Base-by-base conservation (phyloP, 371 early-diverging fungal genomes). In the Rhizopus microsporus region DNA sequence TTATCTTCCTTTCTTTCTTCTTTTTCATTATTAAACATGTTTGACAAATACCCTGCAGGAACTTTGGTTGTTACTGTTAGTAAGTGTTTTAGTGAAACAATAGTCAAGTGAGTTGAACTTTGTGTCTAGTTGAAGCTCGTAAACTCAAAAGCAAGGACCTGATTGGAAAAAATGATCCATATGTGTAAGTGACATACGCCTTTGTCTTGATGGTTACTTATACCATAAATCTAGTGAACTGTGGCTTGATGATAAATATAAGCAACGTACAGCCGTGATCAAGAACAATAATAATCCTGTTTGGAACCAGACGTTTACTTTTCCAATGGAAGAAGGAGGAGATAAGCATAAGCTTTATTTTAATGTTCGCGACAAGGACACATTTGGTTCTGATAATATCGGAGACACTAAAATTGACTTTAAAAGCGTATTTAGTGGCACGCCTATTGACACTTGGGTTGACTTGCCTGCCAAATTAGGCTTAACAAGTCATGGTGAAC, bases 271-370 rank as follows among this genome's bases (percentile, higher is more conserved):
- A 13, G 74, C 77, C 5, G 78, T 74, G 23, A 60, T 71, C 16
- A 56, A 81, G 10, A 80, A 88, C 62, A 86, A 74, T 16, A 68
- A 64, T 23, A 37, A 65, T 37, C 72, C 72, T 42, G 65, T 65
- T 29, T 71, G 72, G 72, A 68, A 71, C 48, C 62, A 71, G 51
- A 60, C 72, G 17, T 65, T 67, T 15, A 63, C 61, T 15, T 68
- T 71, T 54, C 56, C 58, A 30, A 51, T 71, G 50, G 44, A 49
- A 35, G 58, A 63, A 51, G 12, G 16, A 15, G 54, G 32, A 7
- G 3, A 38, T 30, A 30, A 46, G 1, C 67, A 71, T 54, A 72
- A 68, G 54, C 58, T 75, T 29, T 65, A 81, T 52, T 17, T 81
- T 23, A 71, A 70, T 39, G 77, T 68, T 5, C 58, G 69, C 34